phyloP scores from a whole-genome alignment of 2,329 filamentous ascomycete genomes.

The Cercospora zeina region DNA sequence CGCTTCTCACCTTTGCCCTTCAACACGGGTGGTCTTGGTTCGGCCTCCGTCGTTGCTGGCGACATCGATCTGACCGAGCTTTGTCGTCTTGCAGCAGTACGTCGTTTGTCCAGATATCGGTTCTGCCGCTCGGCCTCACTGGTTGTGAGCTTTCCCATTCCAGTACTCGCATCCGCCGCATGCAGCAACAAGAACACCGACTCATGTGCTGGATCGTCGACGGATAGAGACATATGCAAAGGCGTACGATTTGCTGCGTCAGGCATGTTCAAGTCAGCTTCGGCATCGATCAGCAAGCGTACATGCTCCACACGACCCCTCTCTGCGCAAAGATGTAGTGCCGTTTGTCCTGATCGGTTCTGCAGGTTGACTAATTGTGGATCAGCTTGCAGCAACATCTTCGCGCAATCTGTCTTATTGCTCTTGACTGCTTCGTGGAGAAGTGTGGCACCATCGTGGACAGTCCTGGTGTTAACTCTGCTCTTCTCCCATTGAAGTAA shows the following conservation, averaged over 20 bases:
- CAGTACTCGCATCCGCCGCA: slow-evolving; percentile 4
- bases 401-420: background rate
- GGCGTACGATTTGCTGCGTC: background rate
- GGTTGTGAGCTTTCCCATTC: background rate
- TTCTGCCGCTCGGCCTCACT: slow-evolving; percentile 3
- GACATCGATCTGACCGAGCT: slow-evolving; percentile 5
- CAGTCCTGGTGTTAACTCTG: background rate
- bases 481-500: slow-evolving; percentile 5
- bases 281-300: background rate
- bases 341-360: slow-evolving; percentile 4
- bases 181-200: background rate
- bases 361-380: background rate
- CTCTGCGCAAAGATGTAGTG: slow-evolving; percentile 1
- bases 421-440: slow-evolving; percentile 5
- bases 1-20: background rate
- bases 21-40: background rate
- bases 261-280: background rate
- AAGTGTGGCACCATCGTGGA: slow-evolving; percentile 1
- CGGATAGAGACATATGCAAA: background rate
- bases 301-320: background rate
- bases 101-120: slow-evolving; percentile 5
- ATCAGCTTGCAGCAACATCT: slow-evolving; percentile 1
- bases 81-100: slow-evolving; percentile 1
- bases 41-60: background rate
- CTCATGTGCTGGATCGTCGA: background rate